Evolutionary conservation across 2,329 filamentous ascomycete genomes (phyloP).

Genomic region (Calonectria ilicicola): DNA sequence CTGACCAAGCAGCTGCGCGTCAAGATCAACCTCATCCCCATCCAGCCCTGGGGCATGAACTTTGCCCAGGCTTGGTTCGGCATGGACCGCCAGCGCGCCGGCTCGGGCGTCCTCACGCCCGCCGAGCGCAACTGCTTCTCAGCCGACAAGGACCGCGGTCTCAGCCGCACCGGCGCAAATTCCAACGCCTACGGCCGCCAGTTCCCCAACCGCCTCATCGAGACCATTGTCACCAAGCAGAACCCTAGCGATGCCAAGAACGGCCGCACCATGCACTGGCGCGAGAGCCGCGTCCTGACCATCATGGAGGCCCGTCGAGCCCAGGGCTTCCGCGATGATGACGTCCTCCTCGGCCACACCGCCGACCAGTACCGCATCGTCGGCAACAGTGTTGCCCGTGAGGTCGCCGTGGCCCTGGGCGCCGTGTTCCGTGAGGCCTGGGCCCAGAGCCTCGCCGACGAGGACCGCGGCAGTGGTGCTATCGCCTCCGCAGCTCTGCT

Average conservation of each 20-base stretch:
- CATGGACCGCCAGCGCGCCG: constrained; percentile 32
- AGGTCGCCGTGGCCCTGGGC: constrained; percentile 75
- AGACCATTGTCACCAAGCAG: constrained; percentile 71
- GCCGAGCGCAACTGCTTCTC: constrained; percentile 57
- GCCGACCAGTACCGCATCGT: constrained; percentile 73
- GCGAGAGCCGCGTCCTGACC: constrained; percentile 69
- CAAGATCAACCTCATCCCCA: constrained; percentile 71
- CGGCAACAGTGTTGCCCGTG: constrained; percentile 82
- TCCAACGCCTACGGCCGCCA: constrained; percentile 66
- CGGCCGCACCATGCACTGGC: constrained; percentile 73
- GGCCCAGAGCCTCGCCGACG: constrained; percentile 40
- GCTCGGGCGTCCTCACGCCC: constrained; percentile 49
- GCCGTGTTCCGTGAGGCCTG: constrained; percentile 70
- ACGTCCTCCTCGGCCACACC: constrained; percentile 73
- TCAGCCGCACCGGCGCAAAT: constrained; percentile 53
- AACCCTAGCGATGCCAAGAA: constrained; percentile 65
- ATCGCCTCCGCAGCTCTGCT: not conserved
- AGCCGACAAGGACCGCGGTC: constrained; percentile 17
- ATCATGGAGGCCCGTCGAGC: constrained; percentile 76
- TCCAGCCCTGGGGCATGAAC: constrained; percentile 65
- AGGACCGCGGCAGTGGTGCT: constrained; percentile 12
- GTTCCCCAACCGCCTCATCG: constrained; percentile 64
- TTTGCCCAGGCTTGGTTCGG: constrained; percentile 61
- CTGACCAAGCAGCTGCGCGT: constrained; percentile 53
- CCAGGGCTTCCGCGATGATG: constrained; percentile 77